phyloP scores from a whole-genome alignment of 805 yeast species.

The Wickerhamomyces subpelliculosus region DNA sequence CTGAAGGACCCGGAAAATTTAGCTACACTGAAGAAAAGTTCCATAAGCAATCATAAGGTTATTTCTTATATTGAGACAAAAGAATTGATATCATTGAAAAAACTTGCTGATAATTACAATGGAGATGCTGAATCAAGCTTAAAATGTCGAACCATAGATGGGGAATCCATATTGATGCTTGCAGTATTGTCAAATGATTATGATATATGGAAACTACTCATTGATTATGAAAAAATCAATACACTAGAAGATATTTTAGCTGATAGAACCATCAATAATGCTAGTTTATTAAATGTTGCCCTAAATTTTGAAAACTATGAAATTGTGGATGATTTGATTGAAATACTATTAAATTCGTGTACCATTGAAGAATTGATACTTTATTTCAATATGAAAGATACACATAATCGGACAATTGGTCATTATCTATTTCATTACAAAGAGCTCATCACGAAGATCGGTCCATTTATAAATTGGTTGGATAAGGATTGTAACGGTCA shows the following conservation, averaged over 20 bases:
- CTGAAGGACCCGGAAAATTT: conserved; percentile 35
- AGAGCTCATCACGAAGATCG: conserved; percentile 44
- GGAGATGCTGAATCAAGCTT: conserved; percentile 20
- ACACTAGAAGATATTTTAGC: conserved; percentile 60
- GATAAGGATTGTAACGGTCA: conserved; percentile 56
- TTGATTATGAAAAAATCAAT: conserved; percentile 39
- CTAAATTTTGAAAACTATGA: conserved; percentile 45
- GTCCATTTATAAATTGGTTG: conserved; percentile 63
- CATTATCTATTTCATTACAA: conserved; percentile 63
- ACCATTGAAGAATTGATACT: conserved; percentile 36
- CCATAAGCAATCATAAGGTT: conserved; percentile 42
- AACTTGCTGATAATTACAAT: conserved; percentile 21
- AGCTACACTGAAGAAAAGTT: conserved; percentile 30
- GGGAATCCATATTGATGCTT: conserved; percentile 66
- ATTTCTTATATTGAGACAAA: conserved; percentile 44
- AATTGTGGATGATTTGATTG: conserved; percentile 40
- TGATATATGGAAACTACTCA: conserved; percentile 41
- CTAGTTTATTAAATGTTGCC: conserved; percentile 55
- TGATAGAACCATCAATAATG: conserved; percentile 50
- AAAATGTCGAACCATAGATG: conserved; percentile 38
- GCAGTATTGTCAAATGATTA: conserved; percentile 46
- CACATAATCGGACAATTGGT: conserved; percentile 53
- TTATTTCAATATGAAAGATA: conserved; percentile 48
- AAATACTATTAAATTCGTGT: conserved; percentile 34
- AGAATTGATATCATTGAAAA: conserved; percentile 19